Conservation (phyloP, 805 yeast species). For the Ogataea siamensis region DNA sequence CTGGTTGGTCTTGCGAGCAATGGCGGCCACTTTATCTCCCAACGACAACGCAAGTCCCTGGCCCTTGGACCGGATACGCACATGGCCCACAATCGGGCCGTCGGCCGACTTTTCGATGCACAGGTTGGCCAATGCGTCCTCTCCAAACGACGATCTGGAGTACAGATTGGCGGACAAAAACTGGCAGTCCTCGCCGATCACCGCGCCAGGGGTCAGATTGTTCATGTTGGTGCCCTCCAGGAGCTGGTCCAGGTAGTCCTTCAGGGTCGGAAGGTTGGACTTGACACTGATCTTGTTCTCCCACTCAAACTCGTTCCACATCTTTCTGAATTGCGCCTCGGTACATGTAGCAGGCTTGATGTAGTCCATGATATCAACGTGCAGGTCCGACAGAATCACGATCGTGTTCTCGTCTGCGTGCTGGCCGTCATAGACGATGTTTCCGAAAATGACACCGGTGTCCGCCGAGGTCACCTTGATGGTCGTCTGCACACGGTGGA, state of each 20-base stretch:
- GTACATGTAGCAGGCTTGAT: conserved; percentile 91
- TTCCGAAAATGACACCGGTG: conserved; percentile 97
- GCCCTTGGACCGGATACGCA: conserved; percentile 94
- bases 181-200: conserved; percentile 84
- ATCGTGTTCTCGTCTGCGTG: conserved; percentile 87
- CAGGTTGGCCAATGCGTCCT: conserved; percentile 93
- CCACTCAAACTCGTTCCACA: conserved; percentile 99
- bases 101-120: conserved; percentile 80
- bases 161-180: conserved; percentile 93
- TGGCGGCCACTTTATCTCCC: conserved; percentile 90
- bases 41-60: conserved; percentile 94
- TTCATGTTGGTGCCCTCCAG: conserved; percentile 89
- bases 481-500: conserved; percentile 84
- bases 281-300: conserved; percentile 94
- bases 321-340: conserved; percentile 86
- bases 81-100: conserved; percentile 87
- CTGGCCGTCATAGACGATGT: conserved; percentile 93
- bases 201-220: conserved; percentile 87
- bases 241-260: conserved; percentile 74
- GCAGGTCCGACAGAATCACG: conserved; percentile 91
- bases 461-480: conserved; percentile 95
- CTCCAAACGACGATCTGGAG: conserved; percentile 92
- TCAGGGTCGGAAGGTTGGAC: conserved; percentile 62
- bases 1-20: conserved; percentile 58
- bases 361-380: conserved; percentile 95